These are phyloP conservation scores for Agrocybe chaxingu DNA, from an alignment of 768 basidiomycete species.

Conservation along the genomic window DNA sequence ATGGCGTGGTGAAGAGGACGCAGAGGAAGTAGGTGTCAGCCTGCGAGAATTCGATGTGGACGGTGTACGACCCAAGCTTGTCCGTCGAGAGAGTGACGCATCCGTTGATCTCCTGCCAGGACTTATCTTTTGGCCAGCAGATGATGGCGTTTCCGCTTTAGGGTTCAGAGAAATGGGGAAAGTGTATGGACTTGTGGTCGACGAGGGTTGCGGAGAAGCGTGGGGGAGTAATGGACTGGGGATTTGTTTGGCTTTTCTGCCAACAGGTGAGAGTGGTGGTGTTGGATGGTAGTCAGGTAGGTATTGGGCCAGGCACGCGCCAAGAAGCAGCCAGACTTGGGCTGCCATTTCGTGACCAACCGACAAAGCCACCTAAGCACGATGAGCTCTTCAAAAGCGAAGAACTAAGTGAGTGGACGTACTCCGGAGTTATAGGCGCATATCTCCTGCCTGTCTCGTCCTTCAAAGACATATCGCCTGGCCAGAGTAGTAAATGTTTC, in stretches of 20 bases:
- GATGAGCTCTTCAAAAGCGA: not conserved
- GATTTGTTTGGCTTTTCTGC: slow-evolving; percentile 4
- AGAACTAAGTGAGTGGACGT: slow-evolving; percentile 4
- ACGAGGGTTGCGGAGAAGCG: slow-evolving; percentile 16
- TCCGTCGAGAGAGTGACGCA: slow-evolving; percentile 11
- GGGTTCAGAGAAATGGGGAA: slow-evolving; percentile 11
- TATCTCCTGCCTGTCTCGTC: slow-evolving; percentile 38
- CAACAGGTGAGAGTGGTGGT: slow-evolving; percentile 20
- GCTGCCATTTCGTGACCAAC: slow-evolving; percentile 54
- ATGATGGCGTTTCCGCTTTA: slow-evolving; percentile 7
- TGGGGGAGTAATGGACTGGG: slow-evolving; percentile 5
- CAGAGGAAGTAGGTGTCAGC: slow-evolving; percentile 56
- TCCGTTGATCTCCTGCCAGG: slow-evolving; percentile 15
- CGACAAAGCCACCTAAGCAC: slow-evolving; percentile 51
- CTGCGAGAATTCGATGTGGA: slow-evolving; percentile 41
- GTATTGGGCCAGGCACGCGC: slow-evolving; percentile 50
- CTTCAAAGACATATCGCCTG: slow-evolving; percentile 54
- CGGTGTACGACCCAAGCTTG: slow-evolving; percentile 14
- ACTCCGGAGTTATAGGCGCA: slow-evolving; percentile 64
- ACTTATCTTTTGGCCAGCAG: slow-evolving; percentile 8
- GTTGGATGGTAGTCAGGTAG: slow-evolving; percentile 32
- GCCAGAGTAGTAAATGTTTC: slow-evolving; percentile 62
- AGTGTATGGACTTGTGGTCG: slow-evolving; percentile 7
- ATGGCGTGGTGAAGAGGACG: slow-evolving; percentile 55
- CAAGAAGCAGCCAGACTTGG: slow-evolving; percentile 67